A percentile compares a stretch with the other conserved stretches of the same genome.
phyloP scores from a whole-genome alignment of 2,329 filamentous ascomycete species.

The Incumbomyces lentus region DNA sequence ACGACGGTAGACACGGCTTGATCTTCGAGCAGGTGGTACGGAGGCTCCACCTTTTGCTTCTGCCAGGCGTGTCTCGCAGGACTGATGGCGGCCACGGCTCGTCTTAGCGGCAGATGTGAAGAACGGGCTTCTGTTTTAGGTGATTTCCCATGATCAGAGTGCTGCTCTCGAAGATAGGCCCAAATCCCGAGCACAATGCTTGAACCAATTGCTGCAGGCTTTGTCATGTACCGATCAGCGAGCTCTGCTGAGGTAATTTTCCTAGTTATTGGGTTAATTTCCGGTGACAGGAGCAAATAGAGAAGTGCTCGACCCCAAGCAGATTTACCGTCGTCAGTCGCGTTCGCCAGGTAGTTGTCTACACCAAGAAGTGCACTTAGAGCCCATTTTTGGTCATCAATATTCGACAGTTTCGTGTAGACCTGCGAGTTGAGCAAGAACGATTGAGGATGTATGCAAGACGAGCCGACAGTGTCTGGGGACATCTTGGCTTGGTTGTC shows the following conservation, averaged over 20 bases:
- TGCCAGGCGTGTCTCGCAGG: constrained; percentile 23
- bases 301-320: constrained; percentile 80
- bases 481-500: constrained; percentile 3
- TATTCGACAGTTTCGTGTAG: constrained; percentile 65
- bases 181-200: constrained; percentile 65
- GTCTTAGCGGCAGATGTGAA: constrained; percentile 56
- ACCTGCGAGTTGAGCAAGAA: constrained; percentile 77
- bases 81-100: constrained; percentile 42
- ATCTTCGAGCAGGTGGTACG: constrained; percentile 45
- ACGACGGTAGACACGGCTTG: constrained; percentile 72
- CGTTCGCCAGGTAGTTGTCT: constrained; percentile 44
- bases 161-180: constrained; percentile 55
- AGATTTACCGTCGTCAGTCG: constrained; percentile 43
- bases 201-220: constrained; percentile 49
- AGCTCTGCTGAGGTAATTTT: constrained; percentile 54
- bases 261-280: constrained; percentile 51
- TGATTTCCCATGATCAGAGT: not conserved
- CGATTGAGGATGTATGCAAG: constrained; percentile 61
- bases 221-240: constrained; percentile 47
- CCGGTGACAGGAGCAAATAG: constrained; percentile 59
- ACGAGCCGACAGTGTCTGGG: constrained; percentile 47
- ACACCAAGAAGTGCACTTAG: constrained; percentile 57
- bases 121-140: constrained; percentile 38
- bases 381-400: constrained; percentile 72
- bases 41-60: constrained; percentile 27